Evolutionary conservation across 768 basidiomycete species (phyloP).

Genomic region (Agrocybe praecox): DNA sequence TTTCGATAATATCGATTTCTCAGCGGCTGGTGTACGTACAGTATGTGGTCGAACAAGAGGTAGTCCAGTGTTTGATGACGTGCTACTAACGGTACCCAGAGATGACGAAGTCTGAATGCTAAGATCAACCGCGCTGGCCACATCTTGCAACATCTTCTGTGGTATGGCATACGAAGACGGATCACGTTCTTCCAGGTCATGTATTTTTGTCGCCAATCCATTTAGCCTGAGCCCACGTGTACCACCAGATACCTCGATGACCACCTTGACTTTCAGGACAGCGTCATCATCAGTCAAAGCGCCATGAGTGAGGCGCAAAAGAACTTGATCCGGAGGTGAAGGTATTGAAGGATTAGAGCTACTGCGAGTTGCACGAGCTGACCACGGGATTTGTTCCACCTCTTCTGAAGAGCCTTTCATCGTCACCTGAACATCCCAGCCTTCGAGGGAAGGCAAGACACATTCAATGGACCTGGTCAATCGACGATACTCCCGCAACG

Average conservation of each 20-base stretch:
- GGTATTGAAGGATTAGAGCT: conserved; percentile 36
- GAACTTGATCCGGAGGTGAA: conserved; percentile 47
- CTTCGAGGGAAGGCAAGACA: conserved; percentile 70
- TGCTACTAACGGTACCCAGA: conserved; percentile 47
- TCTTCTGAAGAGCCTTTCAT: conserved; percentile 74
- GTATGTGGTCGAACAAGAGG: conserved; percentile 32
- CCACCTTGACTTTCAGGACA: conserved; percentile 77
- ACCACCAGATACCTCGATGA: conserved; percentile 79
- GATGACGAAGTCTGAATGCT: conserved; percentile 73
- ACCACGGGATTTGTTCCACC: conserved; percentile 77
- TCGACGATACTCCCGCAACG: conserved; percentile 65
- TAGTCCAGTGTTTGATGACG: too few relatives aligned
- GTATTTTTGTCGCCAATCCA: conserved; percentile 73
- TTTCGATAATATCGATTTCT: conserved; percentile 83
- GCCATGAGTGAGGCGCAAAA: conserved; percentile 74
- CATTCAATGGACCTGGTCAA: conserved; percentile 81
- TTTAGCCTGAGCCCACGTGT: conserved; percentile 85
- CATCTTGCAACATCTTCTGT: conserved; percentile 71
- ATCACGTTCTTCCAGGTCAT: conserved; percentile 68
- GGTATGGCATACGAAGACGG: conserved; percentile 59
- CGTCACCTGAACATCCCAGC: conserved; percentile 87
- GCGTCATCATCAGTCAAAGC: conserved; percentile 72
- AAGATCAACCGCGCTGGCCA: conserved; percentile 66
- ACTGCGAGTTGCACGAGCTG: conserved; percentile 55
- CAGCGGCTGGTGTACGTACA: conserved; percentile 60